These are phyloP conservation scores for Malbranchea cinnamomea DNA, from an alignment of 2,329 filamentous ascomycete genomes.

Conservation along the genomic window DNA sequence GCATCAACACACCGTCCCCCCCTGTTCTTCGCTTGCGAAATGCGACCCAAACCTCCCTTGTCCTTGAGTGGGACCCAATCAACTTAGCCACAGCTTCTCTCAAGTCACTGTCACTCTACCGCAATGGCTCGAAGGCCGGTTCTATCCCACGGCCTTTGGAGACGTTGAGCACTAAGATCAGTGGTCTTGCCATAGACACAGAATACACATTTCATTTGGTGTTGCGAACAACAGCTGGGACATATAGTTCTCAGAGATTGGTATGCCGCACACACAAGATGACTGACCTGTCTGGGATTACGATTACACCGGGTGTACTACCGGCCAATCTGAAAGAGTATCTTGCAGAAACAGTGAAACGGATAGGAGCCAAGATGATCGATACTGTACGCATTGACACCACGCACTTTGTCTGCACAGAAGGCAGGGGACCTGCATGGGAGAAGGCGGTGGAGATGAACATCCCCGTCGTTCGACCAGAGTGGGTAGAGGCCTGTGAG, in stretches of 20 bases:
- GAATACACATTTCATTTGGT: slow-evolving; percentile 93
- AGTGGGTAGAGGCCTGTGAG: slow-evolving; percentile 97
- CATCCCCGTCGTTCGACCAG: slow-evolving; percentile 87
- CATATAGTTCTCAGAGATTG: slow-evolving; percentile 68
- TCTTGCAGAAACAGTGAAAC: slow-evolving; percentile 59
- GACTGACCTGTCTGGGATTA: slow-evolving; percentile 92
- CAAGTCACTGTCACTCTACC: slow-evolving; percentile 76
- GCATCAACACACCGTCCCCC: slow-evolving; percentile 57
- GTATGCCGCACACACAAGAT: slow-evolving; percentile 91
- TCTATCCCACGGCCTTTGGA: slow-evolving; percentile 77
- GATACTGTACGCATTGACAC: slow-evolving; percentile 91
- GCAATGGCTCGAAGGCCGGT: slow-evolving; percentile 92
- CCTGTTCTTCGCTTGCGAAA: slow-evolving; percentile 84
- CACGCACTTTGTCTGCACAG: slow-evolving; percentile 94
- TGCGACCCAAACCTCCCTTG: slow-evolving; percentile 94
- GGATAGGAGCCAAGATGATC: slow-evolving; percentile 83
- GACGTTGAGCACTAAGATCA: slow-evolving; percentile 93
- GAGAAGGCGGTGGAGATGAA: slow-evolving; percentile 97
- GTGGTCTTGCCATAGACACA: slow-evolving; percentile 85
- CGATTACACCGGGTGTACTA: slow-evolving; percentile 79
- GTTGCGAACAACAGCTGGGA: slow-evolving; percentile 78
- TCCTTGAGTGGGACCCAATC: slow-evolving; percentile 95
- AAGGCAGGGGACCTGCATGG: slow-evolving; percentile 79
- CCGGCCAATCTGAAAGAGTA: slow-evolving; percentile 57
- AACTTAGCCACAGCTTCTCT: slow-evolving; percentile 84